Conservation (phyloP, 1,284 basidiomycete species). For the Testicularia cyperi region DNA sequence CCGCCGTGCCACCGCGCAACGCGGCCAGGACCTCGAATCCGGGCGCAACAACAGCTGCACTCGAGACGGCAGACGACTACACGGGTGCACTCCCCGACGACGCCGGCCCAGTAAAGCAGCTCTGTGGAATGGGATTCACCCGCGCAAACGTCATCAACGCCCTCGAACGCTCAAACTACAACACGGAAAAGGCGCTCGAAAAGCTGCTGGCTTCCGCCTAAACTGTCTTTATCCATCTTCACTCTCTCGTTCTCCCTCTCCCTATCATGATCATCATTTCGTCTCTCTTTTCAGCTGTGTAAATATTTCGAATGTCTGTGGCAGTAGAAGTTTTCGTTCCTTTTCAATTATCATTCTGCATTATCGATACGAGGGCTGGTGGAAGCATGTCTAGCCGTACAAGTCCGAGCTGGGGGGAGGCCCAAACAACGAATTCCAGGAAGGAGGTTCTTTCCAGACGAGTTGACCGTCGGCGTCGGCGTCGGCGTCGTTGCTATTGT, state of each 20-base stretch:
- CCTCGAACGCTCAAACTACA: constrained; percentile 55
- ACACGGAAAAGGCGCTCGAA: constrained; percentile 56
- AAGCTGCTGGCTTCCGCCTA: constrained; percentile 36
- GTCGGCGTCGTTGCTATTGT: too few species aligned
- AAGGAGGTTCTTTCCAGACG: constrained; percentile 13
- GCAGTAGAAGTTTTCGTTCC: too few species aligned
- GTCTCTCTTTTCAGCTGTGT: too few species aligned
- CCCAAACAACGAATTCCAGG: constrained; percentile 26
- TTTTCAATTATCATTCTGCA: too few species aligned
- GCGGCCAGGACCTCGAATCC: neutral
- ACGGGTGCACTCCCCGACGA: constrained; percentile 52
- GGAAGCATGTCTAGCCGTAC: constrained; percentile 15
- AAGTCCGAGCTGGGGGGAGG: constrained; percentile 4
- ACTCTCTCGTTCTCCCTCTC: too few species aligned
- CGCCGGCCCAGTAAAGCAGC: constrained; percentile 52
- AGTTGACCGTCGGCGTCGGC: too few species aligned
- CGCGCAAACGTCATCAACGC: constrained; percentile 51
- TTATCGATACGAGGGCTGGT: too few species aligned
- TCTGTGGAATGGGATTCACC: constrained; percentile 58
- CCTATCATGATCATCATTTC: too few species aligned
- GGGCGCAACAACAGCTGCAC: neutral
- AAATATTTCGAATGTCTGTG: too few species aligned
- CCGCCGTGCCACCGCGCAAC: constrained; percentile 15
- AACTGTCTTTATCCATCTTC: too few species aligned
- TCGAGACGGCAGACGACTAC: constrained; percentile 11